Base-by-base conservation (phyloP, 805 yeast species). In the Kodamaea jinghongensis region DNA sequence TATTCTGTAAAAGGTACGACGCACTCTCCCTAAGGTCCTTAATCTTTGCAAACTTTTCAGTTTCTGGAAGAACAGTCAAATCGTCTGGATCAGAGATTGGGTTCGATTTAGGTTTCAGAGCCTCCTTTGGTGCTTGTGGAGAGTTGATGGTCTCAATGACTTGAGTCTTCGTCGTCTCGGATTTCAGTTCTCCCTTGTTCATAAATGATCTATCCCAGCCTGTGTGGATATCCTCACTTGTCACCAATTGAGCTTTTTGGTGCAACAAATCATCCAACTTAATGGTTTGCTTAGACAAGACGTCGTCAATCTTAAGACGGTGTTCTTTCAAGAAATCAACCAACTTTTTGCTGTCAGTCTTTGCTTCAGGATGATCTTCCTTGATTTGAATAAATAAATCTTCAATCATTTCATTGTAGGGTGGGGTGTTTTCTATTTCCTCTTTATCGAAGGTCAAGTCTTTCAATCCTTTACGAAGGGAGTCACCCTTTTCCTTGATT, bases 331-430 rank as follows among this genome's bases (percentile, higher is more conserved):
- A 68, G 41, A 61, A 60, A 16, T 67, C 56, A 11, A 70, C 50
- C 28, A 68, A 52, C 25, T 59, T 59, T 1, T 62, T 67, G 6
- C 60, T 50, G 38, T 66, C 59, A 3, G 61, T 56, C 0, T 65
- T 64, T 3, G 76, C 74, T 37, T 76, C 75, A 17, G 67, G 66
- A 14, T 71, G 74, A 51, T 87, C 93, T 12, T 71, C 75, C 34
- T 71, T 76, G 47, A 90, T 70, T 57, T 88, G 96, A n/a, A 75
- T 75, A 50, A 91, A 76, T 51, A 95, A 71, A 58, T 88, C 95
- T 58, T 86, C 95, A 36, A 91, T 79, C 97, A 91, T 90, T 54
- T 89, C 97, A 56, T 83, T 85, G 56, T 86, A 90, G 2, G 89
- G 76, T 15, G 89, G 77, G 2, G 73, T 60, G 41, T 67, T 68